These are phyloP conservation scores for Heritiera fomes DNA, from an alignment of 345 rosid species.

Conservation along the genomic window DNA sequence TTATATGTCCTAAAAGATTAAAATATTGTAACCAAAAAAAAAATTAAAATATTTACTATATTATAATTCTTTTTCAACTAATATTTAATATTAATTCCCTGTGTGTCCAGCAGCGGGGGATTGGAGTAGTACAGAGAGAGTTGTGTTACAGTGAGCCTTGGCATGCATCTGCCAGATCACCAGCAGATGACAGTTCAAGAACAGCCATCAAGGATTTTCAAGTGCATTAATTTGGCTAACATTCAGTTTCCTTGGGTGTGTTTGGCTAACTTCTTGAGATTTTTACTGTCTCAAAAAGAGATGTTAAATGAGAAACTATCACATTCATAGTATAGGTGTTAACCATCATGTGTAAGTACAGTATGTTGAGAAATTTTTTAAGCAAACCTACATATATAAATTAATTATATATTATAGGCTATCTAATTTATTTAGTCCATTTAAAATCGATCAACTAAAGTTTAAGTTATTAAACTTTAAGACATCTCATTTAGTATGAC, in stretches of 20 bases:
- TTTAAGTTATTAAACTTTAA: too few species aligned
- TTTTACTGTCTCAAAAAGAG: too few species aligned
- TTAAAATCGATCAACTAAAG: too few species aligned
- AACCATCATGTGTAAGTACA: too few species aligned
- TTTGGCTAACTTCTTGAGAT: background rate
- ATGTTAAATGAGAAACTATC: too few species aligned
- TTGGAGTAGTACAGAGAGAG: background rate
- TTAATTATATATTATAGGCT: too few species aligned
- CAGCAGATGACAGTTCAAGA: slow-evolving; percentile 30
- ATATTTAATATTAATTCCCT: background rate
- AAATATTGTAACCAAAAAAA: background rate
- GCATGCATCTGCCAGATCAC: slow-evolving; percentile 12
- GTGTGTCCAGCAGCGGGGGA: background rate
- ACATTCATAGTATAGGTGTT: too few species aligned
- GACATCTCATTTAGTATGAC: too few species aligned
- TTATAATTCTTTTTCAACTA: background rate
- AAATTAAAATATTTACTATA: background rate
- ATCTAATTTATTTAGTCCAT: too few species aligned
- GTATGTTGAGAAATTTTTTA: too few species aligned
- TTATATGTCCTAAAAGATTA: background rate
- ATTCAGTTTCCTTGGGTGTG: background rate
- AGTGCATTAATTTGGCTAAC: background rate
- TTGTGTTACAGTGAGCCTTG: slow-evolving; percentile 32
- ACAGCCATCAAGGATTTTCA: slow-evolving; percentile 13
- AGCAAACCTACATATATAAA: too few species aligned